Evolutionary conservation across 179 eudicot genomes (phyloP).

Genomic region (Spinacia oleracea): DNA sequence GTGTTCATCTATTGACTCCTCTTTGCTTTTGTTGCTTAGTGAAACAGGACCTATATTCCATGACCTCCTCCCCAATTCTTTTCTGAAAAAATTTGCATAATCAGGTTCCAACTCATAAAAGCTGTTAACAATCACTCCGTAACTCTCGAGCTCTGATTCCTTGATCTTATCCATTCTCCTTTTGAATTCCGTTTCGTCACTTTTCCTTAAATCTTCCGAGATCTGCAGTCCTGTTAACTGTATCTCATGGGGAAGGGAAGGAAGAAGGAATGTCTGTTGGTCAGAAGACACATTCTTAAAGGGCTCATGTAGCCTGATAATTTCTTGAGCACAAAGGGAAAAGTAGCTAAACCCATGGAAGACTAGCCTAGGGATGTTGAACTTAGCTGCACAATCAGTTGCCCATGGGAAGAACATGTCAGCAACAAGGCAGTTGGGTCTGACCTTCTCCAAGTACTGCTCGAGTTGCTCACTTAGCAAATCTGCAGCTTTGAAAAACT

Average conservation of each 20-base stretch:
- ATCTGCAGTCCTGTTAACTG: slow-evolving; percentile 28
- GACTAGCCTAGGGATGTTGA: slow-evolving; percentile 34
- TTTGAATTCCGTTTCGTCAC: not conserved
- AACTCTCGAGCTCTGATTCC: slow-evolving; percentile 22
- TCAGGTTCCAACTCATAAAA: slow-evolving; percentile 30
- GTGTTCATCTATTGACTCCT: not conserved
- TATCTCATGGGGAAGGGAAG: slow-evolving; percentile 29
- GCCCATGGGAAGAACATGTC: slow-evolving; percentile 36
- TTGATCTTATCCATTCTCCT: not conserved
- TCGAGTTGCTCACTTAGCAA: slow-evolving; percentile 29
- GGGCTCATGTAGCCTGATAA: slow-evolving; percentile 25
- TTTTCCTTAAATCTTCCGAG: not conserved
- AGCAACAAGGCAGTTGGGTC: slow-evolving; percentile 33
- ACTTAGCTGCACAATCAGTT: slow-evolving; percentile 24
- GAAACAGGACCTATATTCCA: slow-evolving; percentile 31
- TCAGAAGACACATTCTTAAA: slow-evolving; percentile 12
- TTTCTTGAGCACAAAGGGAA: slow-evolving; percentile 19
- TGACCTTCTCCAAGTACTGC: slow-evolving; percentile 12
- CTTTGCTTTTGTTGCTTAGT: slow-evolving; percentile 14
- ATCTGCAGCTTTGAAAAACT: slow-evolving; percentile 19
- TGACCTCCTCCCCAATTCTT: slow-evolving; percentile 17
- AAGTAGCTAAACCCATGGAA: slow-evolving; percentile 36
- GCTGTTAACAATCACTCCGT: slow-evolving; percentile 23
- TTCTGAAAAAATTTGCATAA: slow-evolving; percentile 15
- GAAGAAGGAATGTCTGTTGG: slow-evolving; percentile 26